A percentile compares a stretch with the other conserved stretches of the same genome.
Conservation (phyloP, 495 filamentous ascomycete species). For the Ascodesmis nigricans region DNA sequence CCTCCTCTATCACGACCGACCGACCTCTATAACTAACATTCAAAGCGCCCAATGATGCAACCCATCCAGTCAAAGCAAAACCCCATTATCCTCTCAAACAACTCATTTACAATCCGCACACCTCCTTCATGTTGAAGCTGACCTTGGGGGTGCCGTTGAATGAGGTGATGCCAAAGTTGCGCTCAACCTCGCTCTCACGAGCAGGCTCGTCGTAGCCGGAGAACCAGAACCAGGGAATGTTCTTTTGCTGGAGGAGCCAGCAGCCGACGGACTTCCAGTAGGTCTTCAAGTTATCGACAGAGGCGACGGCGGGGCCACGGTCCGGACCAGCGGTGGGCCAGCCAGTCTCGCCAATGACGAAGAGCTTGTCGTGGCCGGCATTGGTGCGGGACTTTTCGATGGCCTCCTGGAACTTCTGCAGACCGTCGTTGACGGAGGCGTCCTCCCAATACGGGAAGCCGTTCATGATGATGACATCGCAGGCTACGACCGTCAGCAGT, state of each 20-base stretch:
- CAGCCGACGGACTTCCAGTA: conserved; percentile 71
- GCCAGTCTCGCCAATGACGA: conserved; percentile 85
- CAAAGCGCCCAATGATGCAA: too few relatives aligned
- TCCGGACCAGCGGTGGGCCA: conserved; percentile 51
- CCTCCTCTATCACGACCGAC: too few relatives aligned
- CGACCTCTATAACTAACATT: too few relatives aligned
- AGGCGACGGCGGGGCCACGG: conserved; percentile 39
- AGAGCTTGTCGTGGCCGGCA: conserved; percentile 39
- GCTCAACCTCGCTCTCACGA: conserved; percentile 10
- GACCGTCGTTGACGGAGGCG: conserved; percentile 5
- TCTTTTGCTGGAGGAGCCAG: conserved; percentile 12
- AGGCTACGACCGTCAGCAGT: background rate
- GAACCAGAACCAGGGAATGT: conserved; percentile 18
- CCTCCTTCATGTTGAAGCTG: background rate
- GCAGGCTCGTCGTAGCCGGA: conserved; percentile 19
- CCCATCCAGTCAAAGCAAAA: too few relatives aligned
- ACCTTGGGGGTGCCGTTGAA: too few relatives aligned
- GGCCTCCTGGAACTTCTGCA: conserved; percentile 40
- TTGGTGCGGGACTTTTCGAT: conserved; percentile 36
- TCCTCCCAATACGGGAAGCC: conserved; percentile 22
- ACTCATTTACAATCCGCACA: too few relatives aligned
- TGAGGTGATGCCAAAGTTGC: conserved; percentile 16
- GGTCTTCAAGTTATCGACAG: conserved; percentile 42
- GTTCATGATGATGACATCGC: conserved; percentile 16
- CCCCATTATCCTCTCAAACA: too few relatives aligned